These are phyloP conservation scores for Termitomyces sp. DNA, from an alignment of 768 basidiomycete species.

Conservation along the genomic window DNA sequence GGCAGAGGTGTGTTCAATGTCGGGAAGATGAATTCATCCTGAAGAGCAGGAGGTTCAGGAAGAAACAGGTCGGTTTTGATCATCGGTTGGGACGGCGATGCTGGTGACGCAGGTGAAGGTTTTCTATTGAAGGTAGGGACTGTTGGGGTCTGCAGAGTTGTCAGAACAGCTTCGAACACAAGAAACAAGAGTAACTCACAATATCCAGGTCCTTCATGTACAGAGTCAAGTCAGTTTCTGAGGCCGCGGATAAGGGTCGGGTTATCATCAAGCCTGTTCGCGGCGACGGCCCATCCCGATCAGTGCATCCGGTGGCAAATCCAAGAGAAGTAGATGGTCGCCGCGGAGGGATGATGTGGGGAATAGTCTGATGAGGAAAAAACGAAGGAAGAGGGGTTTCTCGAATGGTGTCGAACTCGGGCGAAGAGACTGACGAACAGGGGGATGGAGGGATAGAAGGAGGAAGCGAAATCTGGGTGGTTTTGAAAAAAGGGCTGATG, in stretches of 20 bases:
- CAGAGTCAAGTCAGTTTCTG: constrained; percentile 16
- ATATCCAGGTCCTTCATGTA: constrained; percentile 22
- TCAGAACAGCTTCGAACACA: not conserved
- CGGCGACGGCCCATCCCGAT: constrained; percentile 3
- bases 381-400: constrained; percentile 14
- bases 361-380: constrained; percentile 19
- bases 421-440: constrained; percentile 12
- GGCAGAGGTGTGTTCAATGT: constrained; percentile 1
- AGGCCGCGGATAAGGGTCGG: constrained; percentile 19
- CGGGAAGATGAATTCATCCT: constrained; percentile 9
- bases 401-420: constrained; percentile 9
- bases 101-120: not conserved
- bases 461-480: constrained; percentile 3
- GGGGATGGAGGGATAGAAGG: constrained; percentile 14
- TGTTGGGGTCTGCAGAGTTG: constrained; percentile 21
- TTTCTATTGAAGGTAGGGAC: constrained; percentile 13
- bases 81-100: not conserved
- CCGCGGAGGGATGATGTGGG: constrained; percentile 20
- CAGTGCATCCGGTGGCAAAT: constrained; percentile 11
- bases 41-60: not conserved
- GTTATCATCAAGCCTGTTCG: constrained; percentile 11
- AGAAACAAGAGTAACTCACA: constrained; percentile 18
- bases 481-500: constrained; percentile 3
- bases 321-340: constrained; percentile 30
- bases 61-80: not conserved